These are phyloP conservation scores for Hirsutella minnesotensis DNA, from an alignment of 2,329 filamentous ascomycete species.

Conservation along the genomic window DNA sequence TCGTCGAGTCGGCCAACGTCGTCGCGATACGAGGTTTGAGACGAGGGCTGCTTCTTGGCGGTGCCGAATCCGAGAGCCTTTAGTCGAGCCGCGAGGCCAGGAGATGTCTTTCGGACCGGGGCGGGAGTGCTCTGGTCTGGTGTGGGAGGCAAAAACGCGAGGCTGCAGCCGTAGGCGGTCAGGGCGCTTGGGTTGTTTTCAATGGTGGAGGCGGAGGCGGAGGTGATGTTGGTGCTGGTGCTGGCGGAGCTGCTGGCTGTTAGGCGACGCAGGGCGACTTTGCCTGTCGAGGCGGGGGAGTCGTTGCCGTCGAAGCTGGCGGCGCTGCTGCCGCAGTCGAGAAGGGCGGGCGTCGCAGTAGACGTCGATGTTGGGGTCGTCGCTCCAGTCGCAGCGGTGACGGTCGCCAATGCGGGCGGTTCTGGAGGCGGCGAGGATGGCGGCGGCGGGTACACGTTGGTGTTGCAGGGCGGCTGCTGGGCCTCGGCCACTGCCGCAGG, in stretches of 20 bases:
- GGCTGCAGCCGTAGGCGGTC: background rate
- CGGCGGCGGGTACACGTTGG: background rate
- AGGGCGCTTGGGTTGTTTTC: background rate
- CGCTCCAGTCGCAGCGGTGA: background rate
- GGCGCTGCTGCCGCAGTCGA: background rate
- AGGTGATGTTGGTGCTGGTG: background rate
- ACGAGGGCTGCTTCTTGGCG: constrained; percentile 21
- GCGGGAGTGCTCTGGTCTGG: constrained; percentile 15
- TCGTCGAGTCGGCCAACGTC: constrained; percentile 58
- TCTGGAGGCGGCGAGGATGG: constrained; percentile 5
- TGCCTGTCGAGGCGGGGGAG: background rate
- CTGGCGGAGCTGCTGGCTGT: background rate
- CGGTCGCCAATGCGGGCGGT: no score
- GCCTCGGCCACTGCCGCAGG: no score
- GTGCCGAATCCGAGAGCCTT: constrained; percentile 51
- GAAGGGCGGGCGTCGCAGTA: background rate
- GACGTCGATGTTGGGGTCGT: background rate
- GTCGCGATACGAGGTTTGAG: constrained; percentile 21
- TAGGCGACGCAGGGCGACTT: background rate
- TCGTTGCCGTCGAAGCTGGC: background rate
- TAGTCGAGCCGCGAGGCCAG: constrained; percentile 51
- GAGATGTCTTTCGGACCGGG: constrained; percentile 44
- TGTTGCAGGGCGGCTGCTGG: background rate
- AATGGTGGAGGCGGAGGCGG: background rate
- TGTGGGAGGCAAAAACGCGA: background rate